Conservation (phyloP, 257 asterid species). For the Verbena officinalis region DNA sequence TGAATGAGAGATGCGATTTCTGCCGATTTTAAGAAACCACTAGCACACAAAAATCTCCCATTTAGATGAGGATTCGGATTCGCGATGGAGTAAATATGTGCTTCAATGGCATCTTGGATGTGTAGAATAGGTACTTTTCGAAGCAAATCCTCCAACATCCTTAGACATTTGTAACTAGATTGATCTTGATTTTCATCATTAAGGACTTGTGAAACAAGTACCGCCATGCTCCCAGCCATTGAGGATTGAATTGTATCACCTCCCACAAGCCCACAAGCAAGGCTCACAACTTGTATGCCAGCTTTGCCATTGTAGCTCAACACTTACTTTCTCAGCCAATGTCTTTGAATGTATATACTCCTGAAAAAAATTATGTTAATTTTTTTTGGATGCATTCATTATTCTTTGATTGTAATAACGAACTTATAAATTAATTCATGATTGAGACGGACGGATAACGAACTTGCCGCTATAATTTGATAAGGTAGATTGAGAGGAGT, state of each 20-base stretch:
- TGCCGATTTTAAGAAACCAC: slow-evolving; percentile 40
- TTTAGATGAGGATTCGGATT: slow-evolving; percentile 25
- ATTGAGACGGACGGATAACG: too few relatives aligned
- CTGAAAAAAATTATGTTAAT: too few relatives aligned
- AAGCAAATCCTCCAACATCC: slow-evolving; percentile 52
- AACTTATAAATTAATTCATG: too few relatives aligned
- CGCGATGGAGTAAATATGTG: slow-evolving; percentile 55
- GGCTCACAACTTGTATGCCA: slow-evolving; percentile 54
- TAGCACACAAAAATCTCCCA: slow-evolving; percentile 61
- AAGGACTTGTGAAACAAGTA: slow-evolving; percentile 32
- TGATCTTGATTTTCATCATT: slow-evolving; percentile 17
- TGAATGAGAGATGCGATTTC: slow-evolving; percentile 48
- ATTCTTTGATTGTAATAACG: too few relatives aligned
- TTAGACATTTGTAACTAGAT: slow-evolving; percentile 31
- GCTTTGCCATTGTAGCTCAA: slow-evolving; percentile 41
- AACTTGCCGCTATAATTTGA: not conserved
- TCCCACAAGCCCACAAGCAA: slow-evolving; percentile 64
- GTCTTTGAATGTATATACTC: slow-evolving; percentile 55
- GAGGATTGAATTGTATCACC: slow-evolving; percentile 47
- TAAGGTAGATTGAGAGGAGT: slow-evolving; percentile 49
- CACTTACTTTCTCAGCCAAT: slow-evolving; percentile 52
- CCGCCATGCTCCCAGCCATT: slow-evolving; percentile 30
- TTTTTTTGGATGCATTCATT: too few relatives aligned
- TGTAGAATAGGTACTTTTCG: slow-evolving; percentile 60
- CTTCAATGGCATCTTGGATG: slow-evolving; percentile 52